phyloP scores from a whole-genome alignment of 169 alveolate genomes.

The Cryptosporidium ubiquitum region DNA sequence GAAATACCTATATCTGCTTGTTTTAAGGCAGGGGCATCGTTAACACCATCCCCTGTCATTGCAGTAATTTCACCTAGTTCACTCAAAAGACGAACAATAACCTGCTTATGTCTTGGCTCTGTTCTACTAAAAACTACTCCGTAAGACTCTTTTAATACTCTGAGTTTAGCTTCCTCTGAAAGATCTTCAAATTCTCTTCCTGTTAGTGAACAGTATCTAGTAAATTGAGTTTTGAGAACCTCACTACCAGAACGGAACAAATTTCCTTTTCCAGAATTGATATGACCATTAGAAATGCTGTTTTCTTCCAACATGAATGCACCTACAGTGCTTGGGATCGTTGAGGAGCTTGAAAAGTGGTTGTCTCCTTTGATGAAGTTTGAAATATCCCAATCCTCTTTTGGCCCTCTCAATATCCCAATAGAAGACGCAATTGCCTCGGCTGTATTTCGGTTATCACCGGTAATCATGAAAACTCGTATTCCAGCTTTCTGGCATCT shows the following conservation, averaged over 20 bases:
- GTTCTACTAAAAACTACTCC: constrained; percentile 98
- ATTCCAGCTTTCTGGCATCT: constrained; percentile 97
- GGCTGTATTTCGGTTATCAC: constrained; percentile 98
- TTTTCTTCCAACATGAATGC: constrained; percentile 50
- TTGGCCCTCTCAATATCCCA: constrained; percentile 86
- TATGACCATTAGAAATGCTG: background rate
- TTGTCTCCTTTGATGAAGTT: background rate
- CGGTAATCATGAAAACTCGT: constrained; percentile 99
- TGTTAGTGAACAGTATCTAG: constrained; percentile 86
- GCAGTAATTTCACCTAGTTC: constrained; percentile 95
- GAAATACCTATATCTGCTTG: constrained; percentile 98
- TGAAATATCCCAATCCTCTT: constrained; percentile 63
- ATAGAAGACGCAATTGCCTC: constrained; percentile 97
- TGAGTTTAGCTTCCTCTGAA: constrained; percentile 82
- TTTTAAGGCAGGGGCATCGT: constrained; percentile 99
- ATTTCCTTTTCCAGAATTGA: constrained; percentile 2
- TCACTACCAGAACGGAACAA: constrained; percentile 50
- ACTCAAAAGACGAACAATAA: constrained; percentile 93
- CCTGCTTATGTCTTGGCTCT: constrained; percentile 98
- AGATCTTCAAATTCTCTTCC: constrained; percentile 94
- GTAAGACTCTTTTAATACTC: constrained; percentile 85
- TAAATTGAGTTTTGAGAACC: constrained; percentile 28
- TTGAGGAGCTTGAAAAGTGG: constrained; percentile 15
- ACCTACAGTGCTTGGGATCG: constrained; percentile 28
- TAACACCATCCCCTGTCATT: constrained; percentile 99